A percentile compares a stretch with the other conserved stretches of the same genome.
phyloP scores from a whole-genome alignment of 1,139 yeast species.

The Saccharomyces hybrid region DNA sequence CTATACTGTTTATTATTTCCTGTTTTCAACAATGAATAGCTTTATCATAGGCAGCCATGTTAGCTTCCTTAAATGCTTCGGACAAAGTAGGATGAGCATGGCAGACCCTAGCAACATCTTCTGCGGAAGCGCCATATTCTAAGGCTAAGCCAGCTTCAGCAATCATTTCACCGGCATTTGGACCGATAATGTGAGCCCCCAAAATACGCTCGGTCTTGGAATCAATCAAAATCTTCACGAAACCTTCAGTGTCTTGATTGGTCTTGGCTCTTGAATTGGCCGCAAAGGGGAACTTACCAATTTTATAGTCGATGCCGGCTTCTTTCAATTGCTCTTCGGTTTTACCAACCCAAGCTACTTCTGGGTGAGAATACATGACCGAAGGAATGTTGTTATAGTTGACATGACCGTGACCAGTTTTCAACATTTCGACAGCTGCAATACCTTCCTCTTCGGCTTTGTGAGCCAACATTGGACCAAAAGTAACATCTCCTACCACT shows the following conservation, averaged over 20 bases:
- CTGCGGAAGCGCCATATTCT: slow-evolving; percentile 98
- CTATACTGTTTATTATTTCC: slow-evolving; percentile 19
- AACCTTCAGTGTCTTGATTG: slow-evolving; percentile 93
- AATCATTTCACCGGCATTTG: slow-evolving; percentile 99
- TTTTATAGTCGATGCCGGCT: slow-evolving; percentile 84
- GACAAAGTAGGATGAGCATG: slow-evolving; percentile 98
- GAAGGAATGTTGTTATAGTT: slow-evolving; percentile 97
- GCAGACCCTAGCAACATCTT: slow-evolving; percentile 94
- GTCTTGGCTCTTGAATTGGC: slow-evolving; percentile 99
- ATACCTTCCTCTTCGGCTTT: slow-evolving; percentile 99
- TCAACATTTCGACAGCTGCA: slow-evolving; percentile 94
- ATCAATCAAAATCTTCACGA: slow-evolving; percentile 91
- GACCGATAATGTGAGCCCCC: slow-evolving; percentile 96
- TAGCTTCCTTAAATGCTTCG: slow-evolving; percentile 98
- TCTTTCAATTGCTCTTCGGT: slow-evolving; percentile 93
- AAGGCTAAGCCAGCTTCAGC: slow-evolving; percentile 97
- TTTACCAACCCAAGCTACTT: slow-evolving; percentile 98
- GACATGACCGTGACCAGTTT: slow-evolving; percentile 93
- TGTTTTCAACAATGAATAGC: slow-evolving; percentile 67
- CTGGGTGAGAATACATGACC: slow-evolving; percentile 98
- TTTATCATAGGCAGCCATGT: slow-evolving; percentile 84
- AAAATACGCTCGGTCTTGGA: slow-evolving; percentile 94
- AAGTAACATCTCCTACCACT: slow-evolving; percentile 96
- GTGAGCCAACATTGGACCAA: slow-evolving; percentile 99
- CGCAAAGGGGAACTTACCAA: slow-evolving; percentile 96